Evolutionary conservation across 768 basidiomycete genomes (phyloP), one percentile per base, ranked within the genome.

Genomic region (Leccinum uliginosum): DNA sequence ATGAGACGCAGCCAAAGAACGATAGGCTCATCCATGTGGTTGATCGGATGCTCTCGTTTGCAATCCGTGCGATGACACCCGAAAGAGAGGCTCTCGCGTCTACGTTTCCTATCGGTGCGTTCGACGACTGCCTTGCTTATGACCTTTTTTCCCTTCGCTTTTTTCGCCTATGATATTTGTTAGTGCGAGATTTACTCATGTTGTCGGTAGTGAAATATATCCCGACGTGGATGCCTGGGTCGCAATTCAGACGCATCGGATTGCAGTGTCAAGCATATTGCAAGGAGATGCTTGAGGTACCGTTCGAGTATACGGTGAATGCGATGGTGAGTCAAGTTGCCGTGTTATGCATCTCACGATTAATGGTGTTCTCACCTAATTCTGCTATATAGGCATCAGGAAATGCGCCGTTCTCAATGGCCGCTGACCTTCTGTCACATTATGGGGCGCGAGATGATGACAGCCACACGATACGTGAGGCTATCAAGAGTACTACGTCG

Each of bases 271-370:
- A 57, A 66, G 58, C 24, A 60, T 65, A 35, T 59, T 45, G 57
- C 17, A 63, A 69, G 17, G 66, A 63, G 10, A 69, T 69, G 45
- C 30, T 38, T 23, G 35, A 47, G 15, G 32, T 35, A 12, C 30
- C 53, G 30, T 51, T 38, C 15, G 29, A 50, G 14, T 8, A 40
- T 27, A 21, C 49, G 3, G 26, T 26, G 40, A 35, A 51, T 1
- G 51, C 49, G n/a, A 38, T 51, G n/a, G 44, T 50, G 11, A 29
- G 29, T 14, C 45, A 15, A 6, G 3, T 12, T 32, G 8, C 24
- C 32, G 8, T 49, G 19, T 51, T 11, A 19, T 15, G n/a, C 40
- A 10, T 21, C 7, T 55, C 19, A 24, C 11, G 19, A 19, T 21
- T 7, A n/a, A n/a, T n/a, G 2, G 47, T 49, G 21, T 9, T 7